These are phyloP conservation scores for Erigeron philadelphicus DNA, from an alignment of 140 eudicot genomes.

Conservation along the genomic window DNA sequence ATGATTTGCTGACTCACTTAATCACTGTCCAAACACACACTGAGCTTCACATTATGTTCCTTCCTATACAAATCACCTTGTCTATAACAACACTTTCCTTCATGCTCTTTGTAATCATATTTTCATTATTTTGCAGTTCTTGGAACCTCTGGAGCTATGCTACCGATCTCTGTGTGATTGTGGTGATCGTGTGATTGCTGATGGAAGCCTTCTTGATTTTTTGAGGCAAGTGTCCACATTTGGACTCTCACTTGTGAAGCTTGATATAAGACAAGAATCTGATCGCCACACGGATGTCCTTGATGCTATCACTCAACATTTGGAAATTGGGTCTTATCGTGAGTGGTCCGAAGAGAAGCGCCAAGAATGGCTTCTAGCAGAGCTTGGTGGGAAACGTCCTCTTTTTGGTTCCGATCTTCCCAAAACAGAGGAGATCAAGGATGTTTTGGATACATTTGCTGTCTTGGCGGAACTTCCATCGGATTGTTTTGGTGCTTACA, in stretches of 20 bases:
- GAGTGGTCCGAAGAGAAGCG: constrained; percentile 87
- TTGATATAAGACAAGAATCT: constrained; percentile 92
- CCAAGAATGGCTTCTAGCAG: constrained; percentile 91
- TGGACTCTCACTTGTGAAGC: constrained; percentile 84
- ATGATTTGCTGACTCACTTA: background rate
- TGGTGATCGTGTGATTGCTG: constrained; percentile 90
- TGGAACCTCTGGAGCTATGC: constrained; percentile 97
- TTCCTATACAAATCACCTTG: background rate
- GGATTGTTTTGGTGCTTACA: constrained; percentile 95
- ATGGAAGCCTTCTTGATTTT: constrained; percentile 92
- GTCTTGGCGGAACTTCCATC: constrained; percentile 92
- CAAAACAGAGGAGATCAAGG: constrained; percentile 82
- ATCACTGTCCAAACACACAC: background rate
- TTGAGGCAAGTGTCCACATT: constrained; percentile 91
- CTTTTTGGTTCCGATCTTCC: constrained; percentile 90
- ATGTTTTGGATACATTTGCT: constrained; percentile 71
- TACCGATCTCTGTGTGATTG: constrained; percentile 82
- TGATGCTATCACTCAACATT: constrained; percentile 79
- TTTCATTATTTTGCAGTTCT: constrained; percentile 42
- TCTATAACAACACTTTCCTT: constrained; percentile 4
- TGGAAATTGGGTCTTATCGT: constrained; percentile 84
- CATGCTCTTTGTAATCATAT: background rate
- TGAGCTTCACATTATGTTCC: background rate
- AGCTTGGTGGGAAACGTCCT: constrained; percentile 85
- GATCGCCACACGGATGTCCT: constrained; percentile 95